phyloP scores from a whole-genome alignment of 2,329 filamentous ascomycete genomes.

The Talaromyces rugulosus region DNA sequence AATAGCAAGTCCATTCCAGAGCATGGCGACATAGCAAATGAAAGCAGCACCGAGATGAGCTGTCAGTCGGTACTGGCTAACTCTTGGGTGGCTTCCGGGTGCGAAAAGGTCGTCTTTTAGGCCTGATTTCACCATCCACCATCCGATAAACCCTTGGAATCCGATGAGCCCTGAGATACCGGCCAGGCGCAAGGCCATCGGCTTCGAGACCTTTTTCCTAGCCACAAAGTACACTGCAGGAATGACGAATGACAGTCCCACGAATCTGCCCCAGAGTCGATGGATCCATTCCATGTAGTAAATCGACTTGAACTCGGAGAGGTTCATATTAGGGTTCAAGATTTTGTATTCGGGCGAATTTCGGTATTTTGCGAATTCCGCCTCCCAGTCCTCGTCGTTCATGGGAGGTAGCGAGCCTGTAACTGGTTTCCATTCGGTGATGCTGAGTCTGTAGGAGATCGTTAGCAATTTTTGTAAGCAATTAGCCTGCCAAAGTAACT shows the following conservation, averaged over 20 bases:
- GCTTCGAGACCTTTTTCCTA: conserved; percentile 68
- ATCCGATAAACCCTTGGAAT: conserved; percentile 91
- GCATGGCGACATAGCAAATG: conserved; percentile 89
- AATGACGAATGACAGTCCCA: conserved; percentile 83
- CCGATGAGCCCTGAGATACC: conserved; percentile 88
- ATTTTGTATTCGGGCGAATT: conserved; percentile 88
- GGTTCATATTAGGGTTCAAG: conserved; percentile 87
- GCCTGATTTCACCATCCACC: conserved; percentile 99
- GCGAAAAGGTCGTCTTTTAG: conserved; percentile 94
- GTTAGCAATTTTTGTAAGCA: conserved; percentile 1
- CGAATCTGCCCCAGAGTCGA: conserved; percentile 86
- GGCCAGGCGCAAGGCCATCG: conserved; percentile 71
- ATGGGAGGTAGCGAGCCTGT: conserved; percentile 86
- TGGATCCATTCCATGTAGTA: conserved; percentile 99
- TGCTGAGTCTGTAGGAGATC: conserved; percentile 66
- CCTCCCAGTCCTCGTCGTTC: conserved; percentile 76
- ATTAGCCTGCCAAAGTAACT: conserved; percentile 15
- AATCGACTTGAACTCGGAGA: conserved; percentile 95
- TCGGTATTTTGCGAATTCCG: conserved; percentile 88
- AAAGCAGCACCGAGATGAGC: conserved; percentile 89
- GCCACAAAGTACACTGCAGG: conserved; percentile 86
- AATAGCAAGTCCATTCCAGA: conserved; percentile 80
- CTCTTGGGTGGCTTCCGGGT: conserved; percentile 81
- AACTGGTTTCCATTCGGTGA: conserved; percentile 97
- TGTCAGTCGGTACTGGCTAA: conserved; percentile 89